phyloP scores from a whole-genome alignment of 2,329 filamentous ascomycete species.

The Pseudogymnoascus pannorum region DNA sequence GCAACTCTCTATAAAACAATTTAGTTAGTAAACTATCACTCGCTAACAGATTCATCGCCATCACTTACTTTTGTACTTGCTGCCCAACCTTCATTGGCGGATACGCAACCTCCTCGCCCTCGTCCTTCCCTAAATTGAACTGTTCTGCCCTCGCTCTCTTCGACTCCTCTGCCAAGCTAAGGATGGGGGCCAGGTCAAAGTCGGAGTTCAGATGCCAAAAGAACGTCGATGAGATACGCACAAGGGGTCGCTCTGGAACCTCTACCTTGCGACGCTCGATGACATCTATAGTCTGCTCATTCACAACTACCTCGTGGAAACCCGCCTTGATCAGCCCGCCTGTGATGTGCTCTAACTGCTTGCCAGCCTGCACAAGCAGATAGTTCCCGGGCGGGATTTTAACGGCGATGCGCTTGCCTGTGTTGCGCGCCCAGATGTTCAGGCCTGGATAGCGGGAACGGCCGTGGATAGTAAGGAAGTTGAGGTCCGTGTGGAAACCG shows the following conservation, averaged over 20 bases:
- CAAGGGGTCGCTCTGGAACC: constrained; percentile 42
- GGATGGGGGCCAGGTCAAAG: constrained; percentile 46
- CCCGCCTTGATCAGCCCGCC: constrained; percentile 55
- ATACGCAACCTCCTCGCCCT: constrained; percentile 44
- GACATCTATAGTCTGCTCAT: constrained; percentile 41
- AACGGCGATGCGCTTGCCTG: constrained; percentile 50
- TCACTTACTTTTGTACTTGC: constrained; percentile 48
- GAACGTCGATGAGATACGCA: constrained; percentile 53
- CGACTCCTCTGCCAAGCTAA: constrained; percentile 40
- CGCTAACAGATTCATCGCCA: background rate
- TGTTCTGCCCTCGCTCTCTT: constrained; percentile 39
- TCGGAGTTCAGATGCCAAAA: constrained; percentile 56
- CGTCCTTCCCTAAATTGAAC: constrained; percentile 43
- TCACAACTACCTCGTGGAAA: constrained; percentile 55
- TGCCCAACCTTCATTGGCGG: constrained; percentile 50
- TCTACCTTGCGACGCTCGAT: constrained; percentile 37
- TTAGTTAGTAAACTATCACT: background rate
- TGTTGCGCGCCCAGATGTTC: constrained; percentile 58
- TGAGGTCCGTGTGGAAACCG: constrained; percentile 57
- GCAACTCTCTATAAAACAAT: background rate
- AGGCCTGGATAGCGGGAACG: constrained; percentile 55
- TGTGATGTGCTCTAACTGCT: constrained; percentile 55
- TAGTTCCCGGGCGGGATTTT: constrained; percentile 51
- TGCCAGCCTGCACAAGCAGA: constrained; percentile 54
- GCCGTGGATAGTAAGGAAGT: constrained; percentile 58